These are phyloP conservation scores for Ogataea hybrid DNA, from an alignment of 1,139 yeast species.

Conservation along the genomic window DNA sequence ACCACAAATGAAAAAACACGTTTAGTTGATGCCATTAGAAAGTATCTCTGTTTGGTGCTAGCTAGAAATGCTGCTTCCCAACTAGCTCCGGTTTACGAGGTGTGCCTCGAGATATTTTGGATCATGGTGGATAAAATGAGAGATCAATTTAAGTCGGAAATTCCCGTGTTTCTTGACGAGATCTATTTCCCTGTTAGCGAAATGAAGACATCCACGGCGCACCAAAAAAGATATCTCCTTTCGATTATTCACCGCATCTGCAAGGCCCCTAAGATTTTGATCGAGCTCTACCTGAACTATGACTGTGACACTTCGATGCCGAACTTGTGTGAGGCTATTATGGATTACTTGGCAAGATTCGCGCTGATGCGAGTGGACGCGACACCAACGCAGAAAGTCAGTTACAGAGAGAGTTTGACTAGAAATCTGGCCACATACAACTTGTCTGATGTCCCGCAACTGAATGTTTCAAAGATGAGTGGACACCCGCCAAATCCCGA, in stretches of 20 bases:
- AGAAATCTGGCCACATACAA: conserved; percentile 73
- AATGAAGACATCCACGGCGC: conserved; percentile 85
- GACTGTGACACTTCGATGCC: conserved; percentile 89
- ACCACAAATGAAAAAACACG: conserved; percentile 59
- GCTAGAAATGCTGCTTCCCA: conserved; percentile 94
- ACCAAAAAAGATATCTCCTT: conserved; percentile 85
- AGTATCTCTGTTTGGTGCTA: conserved; percentile 76
- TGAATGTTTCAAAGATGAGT: conserved; percentile 64
- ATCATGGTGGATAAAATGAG: conserved; percentile 77
- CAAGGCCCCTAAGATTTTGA: conserved; percentile 84
- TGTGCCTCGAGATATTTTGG: conserved; percentile 93
- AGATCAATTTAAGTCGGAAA: conserved; percentile 84
- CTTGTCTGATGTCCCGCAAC: conserved; percentile 66
- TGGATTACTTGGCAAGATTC: conserved; percentile 73
- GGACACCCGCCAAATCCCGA: conserved; percentile 67
- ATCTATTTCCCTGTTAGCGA: conserved; percentile 94
- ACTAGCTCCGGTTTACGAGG: conserved; percentile 87
- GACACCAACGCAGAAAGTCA: conserved; percentile 63
- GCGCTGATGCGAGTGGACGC: conserved; percentile 73
- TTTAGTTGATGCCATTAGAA: conserved; percentile 78
- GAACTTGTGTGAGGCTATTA: conserved; percentile 78
- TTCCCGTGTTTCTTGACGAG: conserved; percentile 90
- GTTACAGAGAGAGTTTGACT: conserved; percentile 60
- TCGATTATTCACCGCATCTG: conserved; percentile 77
- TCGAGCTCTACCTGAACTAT: conserved; percentile 90